Evolutionary conservation across 1,284 basidiomycete species (phyloP).

Genomic region (Amylostereum chailletii): DNA sequence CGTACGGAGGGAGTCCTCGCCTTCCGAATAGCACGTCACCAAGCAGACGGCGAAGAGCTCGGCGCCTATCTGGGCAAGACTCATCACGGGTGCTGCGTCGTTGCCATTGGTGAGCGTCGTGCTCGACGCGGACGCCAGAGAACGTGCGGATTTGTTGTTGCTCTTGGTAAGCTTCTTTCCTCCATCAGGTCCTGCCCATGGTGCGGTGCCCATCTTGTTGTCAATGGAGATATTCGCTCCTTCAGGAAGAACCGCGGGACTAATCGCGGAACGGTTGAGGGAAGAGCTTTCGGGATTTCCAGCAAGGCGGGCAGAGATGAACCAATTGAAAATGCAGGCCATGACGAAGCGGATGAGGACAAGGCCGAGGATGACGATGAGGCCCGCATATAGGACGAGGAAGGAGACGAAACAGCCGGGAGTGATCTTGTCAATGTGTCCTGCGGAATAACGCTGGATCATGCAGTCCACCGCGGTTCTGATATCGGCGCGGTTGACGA

Average conservation of each 20-base stretch:
- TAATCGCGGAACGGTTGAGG: conserved; percentile 72
- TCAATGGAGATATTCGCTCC: conserved; percentile 88
- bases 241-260: conserved; percentile 91
- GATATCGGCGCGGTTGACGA: conserved; percentile 64
- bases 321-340: conserved; percentile 97
- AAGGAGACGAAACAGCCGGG: conserved; percentile 92
- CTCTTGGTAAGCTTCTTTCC: conserved; percentile 40
- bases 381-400: conserved; percentile 85
- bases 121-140: conserved; percentile 40
- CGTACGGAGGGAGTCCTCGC: conserved; percentile 83
- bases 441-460: conserved; percentile 79
- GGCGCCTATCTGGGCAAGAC: conserved; percentile 80
- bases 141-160: conserved; percentile 32
- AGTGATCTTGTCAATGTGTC: conserved; percentile 93
- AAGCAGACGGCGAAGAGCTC: conserved; percentile 94
- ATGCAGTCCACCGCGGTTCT: conserved; percentile 72
- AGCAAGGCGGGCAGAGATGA: conserved; percentile 75
- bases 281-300: conserved; percentile 62
- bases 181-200: conserved; percentile 67
- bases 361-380: conserved; percentile 86
- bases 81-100: conserved; percentile 57
- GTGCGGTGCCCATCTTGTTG: conserved; percentile 85
- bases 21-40: conserved; percentile 97
- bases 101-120: conserved; percentile 45
- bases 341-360: conserved; percentile 91